These are phyloP conservation scores for Wickerhamiella qilinensis DNA, from an alignment of 805 yeast species.

Conservation along the genomic window DNA sequence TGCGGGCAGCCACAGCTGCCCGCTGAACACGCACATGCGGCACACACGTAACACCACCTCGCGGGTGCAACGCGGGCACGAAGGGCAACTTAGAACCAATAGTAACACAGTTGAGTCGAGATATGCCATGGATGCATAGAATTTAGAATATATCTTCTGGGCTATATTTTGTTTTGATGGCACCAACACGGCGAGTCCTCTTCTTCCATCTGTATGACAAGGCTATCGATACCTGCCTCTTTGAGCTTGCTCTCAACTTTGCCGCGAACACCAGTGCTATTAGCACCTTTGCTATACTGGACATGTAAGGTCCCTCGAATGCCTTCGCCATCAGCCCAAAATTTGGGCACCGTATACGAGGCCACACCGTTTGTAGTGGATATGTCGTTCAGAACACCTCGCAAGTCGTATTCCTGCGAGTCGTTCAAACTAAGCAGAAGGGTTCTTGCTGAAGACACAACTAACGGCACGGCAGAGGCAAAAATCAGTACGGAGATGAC, in stretches of 20 bases:
- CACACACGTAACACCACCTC: too few species aligned
- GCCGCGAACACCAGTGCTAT: slow-evolving; percentile 39
- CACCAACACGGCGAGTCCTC: slow-evolving; percentile 60
- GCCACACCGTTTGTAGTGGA: slow-evolving; percentile 61
- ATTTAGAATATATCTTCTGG: not conserved
- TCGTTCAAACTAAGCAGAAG: slow-evolving; percentile 47
- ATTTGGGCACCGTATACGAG: slow-evolving; percentile 76
- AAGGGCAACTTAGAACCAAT: too few species aligned
- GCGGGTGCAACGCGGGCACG: too few species aligned
- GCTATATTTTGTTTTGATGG: slow-evolving; percentile 14
- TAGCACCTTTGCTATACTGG: slow-evolving; percentile 52
- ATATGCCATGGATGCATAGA: too few species aligned
- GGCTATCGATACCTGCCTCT: slow-evolving; percentile 32
- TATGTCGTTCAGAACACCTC: slow-evolving; percentile 52
- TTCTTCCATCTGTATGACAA: slow-evolving; percentile 54
- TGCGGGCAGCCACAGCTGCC: too few species aligned
- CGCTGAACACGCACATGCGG: too few species aligned
- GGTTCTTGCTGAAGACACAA: slow-evolving; percentile 63
- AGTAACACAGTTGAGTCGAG: too few species aligned
- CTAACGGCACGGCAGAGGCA: slow-evolving; percentile 66
- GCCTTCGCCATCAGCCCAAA: slow-evolving; percentile 53
- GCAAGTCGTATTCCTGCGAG: slow-evolving; percentile 43
- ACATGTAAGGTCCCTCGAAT: slow-evolving; percentile 72
- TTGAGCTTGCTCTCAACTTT: slow-evolving; percentile 42
- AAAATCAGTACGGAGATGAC: slow-evolving; percentile 71